These are phyloP conservation scores for Phialemoniopsis sp. DNA, from an alignment of 2,329 filamentous ascomycete genomes.

Conservation along the genomic window DNA sequence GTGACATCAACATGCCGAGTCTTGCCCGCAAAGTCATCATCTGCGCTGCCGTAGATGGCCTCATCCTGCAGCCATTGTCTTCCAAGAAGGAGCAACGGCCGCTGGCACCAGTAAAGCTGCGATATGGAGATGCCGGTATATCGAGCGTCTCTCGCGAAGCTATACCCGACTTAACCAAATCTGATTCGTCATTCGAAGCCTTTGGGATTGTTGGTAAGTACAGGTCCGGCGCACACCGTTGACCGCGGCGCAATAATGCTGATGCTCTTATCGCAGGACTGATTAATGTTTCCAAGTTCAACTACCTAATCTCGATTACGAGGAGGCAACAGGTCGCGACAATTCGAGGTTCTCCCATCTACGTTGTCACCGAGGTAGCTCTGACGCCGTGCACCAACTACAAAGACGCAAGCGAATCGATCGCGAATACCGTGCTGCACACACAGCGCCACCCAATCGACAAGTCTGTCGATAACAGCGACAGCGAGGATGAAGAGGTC, in stretches of 20 bases:
- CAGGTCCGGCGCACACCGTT: slow-evolving; percentile 1
- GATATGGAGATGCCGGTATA: slow-evolving; percentile 58
- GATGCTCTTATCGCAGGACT: slow-evolving; percentile 54
- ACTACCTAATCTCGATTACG: slow-evolving; percentile 84
- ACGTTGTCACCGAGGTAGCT: slow-evolving; percentile 82
- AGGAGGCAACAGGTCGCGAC: slow-evolving; percentile 85
- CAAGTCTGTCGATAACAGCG: slow-evolving; percentile 11
- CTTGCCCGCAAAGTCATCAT: slow-evolving; percentile 77
- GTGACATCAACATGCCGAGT: slow-evolving; percentile 56
- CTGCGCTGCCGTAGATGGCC: slow-evolving; percentile 75
- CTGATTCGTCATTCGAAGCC: slow-evolving; percentile 51
- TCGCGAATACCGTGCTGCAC: slow-evolving; percentile 33
- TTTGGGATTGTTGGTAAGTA: slow-evolving; percentile 55
- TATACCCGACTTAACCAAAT: slow-evolving; percentile 34
- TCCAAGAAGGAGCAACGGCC: slow-evolving; percentile 56
- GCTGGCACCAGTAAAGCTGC: slow-evolving; percentile 59
- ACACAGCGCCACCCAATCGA: no score
- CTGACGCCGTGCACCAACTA: slow-evolving; percentile 83
- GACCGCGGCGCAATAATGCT: slow-evolving; percentile 4
- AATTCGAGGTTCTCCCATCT: slow-evolving; percentile 76
- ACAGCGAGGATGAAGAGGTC: slow-evolving; percentile 13
- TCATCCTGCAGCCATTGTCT: slow-evolving; percentile 72
- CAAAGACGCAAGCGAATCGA: slow-evolving; percentile 67
- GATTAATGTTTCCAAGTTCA: slow-evolving; percentile 74
- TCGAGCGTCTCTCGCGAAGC: slow-evolving; percentile 39